Evolutionary conservation across 2,329 filamentous ascomycete species (phyloP).

Genomic region (Alternaria triticimaculans): DNA sequence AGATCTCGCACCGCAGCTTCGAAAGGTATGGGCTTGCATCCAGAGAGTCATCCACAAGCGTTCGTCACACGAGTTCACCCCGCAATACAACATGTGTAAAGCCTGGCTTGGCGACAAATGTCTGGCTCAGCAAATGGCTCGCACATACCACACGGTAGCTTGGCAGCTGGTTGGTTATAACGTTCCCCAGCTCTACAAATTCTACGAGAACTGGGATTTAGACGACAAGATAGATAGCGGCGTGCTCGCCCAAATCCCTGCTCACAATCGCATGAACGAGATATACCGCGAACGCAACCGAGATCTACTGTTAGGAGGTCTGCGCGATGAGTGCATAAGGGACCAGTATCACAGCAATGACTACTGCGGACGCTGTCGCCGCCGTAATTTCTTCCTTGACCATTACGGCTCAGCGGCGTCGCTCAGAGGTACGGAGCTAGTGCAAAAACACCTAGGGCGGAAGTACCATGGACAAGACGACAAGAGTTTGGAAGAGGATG

Average conservation of each 20-base stretch:
- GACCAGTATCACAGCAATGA: background rate
- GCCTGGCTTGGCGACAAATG: background rate
- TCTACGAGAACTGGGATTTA: background rate
- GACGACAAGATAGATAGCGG: too few relatives aligned
- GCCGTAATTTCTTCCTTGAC: background rate
- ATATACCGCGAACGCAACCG: background rate
- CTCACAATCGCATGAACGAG: background rate
- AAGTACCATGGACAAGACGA: background rate
- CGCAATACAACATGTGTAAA: too few relatives aligned
- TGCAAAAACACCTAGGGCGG: background rate
- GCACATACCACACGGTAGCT: background rate
- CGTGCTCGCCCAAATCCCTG: background rate
- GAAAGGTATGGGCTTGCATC: background rate
- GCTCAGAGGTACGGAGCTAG: background rate
- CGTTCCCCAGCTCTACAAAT: too few relatives aligned
- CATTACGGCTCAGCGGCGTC: background rate
- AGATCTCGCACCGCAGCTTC: background rate
- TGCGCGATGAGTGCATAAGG: background rate
- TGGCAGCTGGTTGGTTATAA: background rate
- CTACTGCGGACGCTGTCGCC: background rate
- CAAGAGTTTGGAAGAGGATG: background rate
- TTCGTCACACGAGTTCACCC: background rate
- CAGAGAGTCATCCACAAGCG: background rate
- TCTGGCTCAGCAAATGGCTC: background rate
- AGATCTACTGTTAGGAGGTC: background rate